Evolutionary conservation across 148 eudicot species (phyloP).

Genomic region (Tetragonia tetragonoides): DNA sequence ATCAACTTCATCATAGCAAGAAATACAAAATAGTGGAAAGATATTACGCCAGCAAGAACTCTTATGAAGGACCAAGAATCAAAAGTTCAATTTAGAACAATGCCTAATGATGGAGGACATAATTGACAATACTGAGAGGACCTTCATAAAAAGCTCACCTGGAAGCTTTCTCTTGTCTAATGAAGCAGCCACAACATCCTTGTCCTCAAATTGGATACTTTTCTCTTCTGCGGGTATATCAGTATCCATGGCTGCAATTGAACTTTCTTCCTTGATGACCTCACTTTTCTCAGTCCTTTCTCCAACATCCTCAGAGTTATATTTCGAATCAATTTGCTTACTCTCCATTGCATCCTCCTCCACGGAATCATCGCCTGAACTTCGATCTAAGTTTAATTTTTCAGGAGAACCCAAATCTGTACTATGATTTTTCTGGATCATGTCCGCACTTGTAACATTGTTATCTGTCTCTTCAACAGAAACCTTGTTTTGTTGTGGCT

Average conservation of each 20-base stretch:
- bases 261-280: slow-evolving; percentile 40
- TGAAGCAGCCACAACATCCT: slow-evolving; percentile 37
- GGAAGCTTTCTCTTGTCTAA: slow-evolving; percentile 71
- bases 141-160: slow-evolving; percentile 43
- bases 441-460: slow-evolving; percentile 46
- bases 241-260: slow-evolving; percentile 46
- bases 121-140: not conserved
- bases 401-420: slow-evolving; percentile 66
- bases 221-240: slow-evolving; percentile 41
- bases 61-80: not conserved
- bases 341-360: slow-evolving; percentile 68
- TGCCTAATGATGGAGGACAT: not conserved
- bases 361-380: slow-evolving; percentile 86
- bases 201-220: slow-evolving; percentile 33
- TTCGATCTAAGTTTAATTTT: slow-evolving; percentile 72
- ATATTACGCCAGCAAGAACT: not conserved
- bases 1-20: not conserved
- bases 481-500: slow-evolving; percentile 53
- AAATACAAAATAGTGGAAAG: not conserved
- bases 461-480: slow-evolving; percentile 50
- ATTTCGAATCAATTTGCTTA: slow-evolving; percentile 62
- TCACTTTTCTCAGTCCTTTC: slow-evolving; percentile 47
- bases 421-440: slow-evolving; percentile 56
- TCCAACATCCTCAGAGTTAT: slow-evolving; percentile 43
- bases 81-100: not conserved